Conservation (phyloP, 352 stramenopile species). For the Thraustotheca clavata region DNA sequence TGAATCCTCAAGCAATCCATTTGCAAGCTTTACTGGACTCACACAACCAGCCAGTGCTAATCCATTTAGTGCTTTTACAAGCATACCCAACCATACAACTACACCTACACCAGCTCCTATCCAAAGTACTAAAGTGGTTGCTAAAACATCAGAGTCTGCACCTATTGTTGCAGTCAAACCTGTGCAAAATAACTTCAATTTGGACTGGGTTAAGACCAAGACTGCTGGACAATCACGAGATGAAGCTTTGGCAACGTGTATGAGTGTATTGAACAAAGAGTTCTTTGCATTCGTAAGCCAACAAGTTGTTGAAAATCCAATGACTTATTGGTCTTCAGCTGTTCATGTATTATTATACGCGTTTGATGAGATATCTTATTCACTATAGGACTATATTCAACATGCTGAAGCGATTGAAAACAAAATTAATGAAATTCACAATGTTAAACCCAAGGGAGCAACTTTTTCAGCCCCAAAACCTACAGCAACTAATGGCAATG, state of each 20-base stretch:
- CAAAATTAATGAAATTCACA: slow-evolving; percentile 35
- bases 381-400: slow-evolving; percentile 65
- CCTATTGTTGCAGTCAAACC: not conserved
- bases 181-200: not conserved
- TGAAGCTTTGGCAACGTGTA: slow-evolving; percentile 19
- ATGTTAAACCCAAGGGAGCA: slow-evolving; percentile 43
- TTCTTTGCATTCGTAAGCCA: slow-evolving; percentile 65
- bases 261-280: slow-evolving; percentile 71
- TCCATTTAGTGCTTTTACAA: not conserved
- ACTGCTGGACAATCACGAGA: not conserved
- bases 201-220: slow-evolving; percentile 14
- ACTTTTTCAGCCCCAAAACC: too few relatives aligned
- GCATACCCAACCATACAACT: not conserved
- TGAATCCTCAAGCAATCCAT: slow-evolving; percentile 26
- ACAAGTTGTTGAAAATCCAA: slow-evolving; percentile 58
- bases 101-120: not conserved
- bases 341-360: slow-evolving; percentile 36
- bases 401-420: slow-evolving; percentile 47
- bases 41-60: slow-evolving; percentile 1
- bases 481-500: too few relatives aligned
- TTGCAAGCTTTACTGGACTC: slow-evolving; percentile 29
- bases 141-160: not conserved
- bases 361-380: too few relatives aligned
- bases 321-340: slow-evolving; percentile 49
- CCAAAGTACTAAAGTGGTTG: not conserved